Percentiles rank a stretch among this genome's conserved stretches.
phyloP scores from a whole-genome alignment of 2,329 filamentous ascomycete genomes.

The Penicillium vulpinum region DNA sequence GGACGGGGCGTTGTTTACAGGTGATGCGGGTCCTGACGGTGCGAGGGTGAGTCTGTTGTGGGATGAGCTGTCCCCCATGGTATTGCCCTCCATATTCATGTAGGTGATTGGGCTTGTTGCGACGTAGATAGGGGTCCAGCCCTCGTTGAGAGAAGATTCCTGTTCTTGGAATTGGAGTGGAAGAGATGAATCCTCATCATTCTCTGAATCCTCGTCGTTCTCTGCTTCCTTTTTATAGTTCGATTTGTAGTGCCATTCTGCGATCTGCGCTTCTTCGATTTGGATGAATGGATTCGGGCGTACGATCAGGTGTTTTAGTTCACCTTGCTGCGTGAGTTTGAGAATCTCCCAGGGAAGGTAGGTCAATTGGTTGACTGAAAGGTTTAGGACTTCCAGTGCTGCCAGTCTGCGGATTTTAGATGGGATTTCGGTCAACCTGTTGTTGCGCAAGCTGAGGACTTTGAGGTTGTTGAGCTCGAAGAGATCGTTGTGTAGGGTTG shows the following conservation, averaged over 20 bases:
- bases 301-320: constrained; percentile 40
- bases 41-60: neutral
- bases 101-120: constrained; percentile 35
- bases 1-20: constrained; percentile 36
- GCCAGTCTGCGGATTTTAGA: constrained; percentile 43
- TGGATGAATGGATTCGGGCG: constrained; percentile 43
- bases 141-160: constrained; percentile 32
- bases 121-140: constrained; percentile 39
- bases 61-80: constrained; percentile 12
- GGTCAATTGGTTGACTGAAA: constrained; percentile 46
- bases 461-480: constrained; percentile 44
- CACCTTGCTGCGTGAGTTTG: constrained; percentile 39
- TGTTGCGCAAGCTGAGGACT: constrained; percentile 49
- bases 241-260: constrained; percentile 32
- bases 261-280: constrained; percentile 33
- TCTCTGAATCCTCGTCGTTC: constrained; percentile 3
- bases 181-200: neutral
- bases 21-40: neutral
- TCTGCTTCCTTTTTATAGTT: neutral
- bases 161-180: constrained; percentile 20
- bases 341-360: constrained; percentile 50
- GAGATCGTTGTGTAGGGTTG: constrained; percentile 39
- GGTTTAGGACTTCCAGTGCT: constrained; percentile 47
- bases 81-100: constrained; percentile 38
- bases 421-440: constrained; percentile 46